Percentiles rank a stretch among this genome's conserved stretches.
These are phyloP conservation scores for Lupinus albus DNA, from an alignment of 306 rosid genomes.

Conservation along the genomic window DNA sequence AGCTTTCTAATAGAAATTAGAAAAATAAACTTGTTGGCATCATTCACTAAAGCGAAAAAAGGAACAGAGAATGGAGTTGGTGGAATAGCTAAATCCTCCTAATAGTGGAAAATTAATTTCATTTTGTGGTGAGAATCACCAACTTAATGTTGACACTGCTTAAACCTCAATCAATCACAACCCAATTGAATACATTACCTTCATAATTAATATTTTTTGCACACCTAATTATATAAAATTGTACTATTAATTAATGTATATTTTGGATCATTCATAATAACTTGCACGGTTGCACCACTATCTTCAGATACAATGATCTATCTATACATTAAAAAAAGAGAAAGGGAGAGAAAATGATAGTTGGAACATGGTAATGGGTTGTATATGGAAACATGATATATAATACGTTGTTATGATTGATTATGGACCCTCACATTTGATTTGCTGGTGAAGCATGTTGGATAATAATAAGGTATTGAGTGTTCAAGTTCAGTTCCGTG, in stretches of 20 bases:
- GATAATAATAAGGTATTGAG: constrained; percentile 44
- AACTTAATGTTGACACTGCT: constrained; percentile 40
- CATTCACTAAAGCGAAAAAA: neutral
- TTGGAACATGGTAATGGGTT: neutral
- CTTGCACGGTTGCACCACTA: too few relatives aligned
- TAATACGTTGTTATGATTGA: constrained; percentile 34
- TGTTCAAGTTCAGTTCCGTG: constrained; percentile 46
- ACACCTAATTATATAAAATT: too few relatives aligned
- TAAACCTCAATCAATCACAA: constrained; percentile 36
- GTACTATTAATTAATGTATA: too few relatives aligned
- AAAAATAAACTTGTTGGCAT: constrained; percentile 10
- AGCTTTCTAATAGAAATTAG: neutral
- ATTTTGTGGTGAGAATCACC: constrained; percentile 31
- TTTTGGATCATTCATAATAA: too few relatives aligned
- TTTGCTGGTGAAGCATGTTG: constrained; percentile 52
- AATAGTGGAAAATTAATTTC: constrained; percentile 22
- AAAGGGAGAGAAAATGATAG: neutral
- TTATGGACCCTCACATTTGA: constrained; percentile 37
- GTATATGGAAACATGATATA: constrained; percentile 16
- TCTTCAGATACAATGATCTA: constrained; percentile 4
- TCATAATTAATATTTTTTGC: too few relatives aligned
- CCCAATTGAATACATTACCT: too few relatives aligned
- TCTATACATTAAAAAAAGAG: neutral
- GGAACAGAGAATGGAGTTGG: constrained; percentile 4
- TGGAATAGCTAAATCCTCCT: constrained; percentile 25